Percentiles rank a stretch among this genome's conserved stretches.
phyloP scores from a whole-genome alignment of 768 basidiomycete genomes.

The Dioszegia hungarica region DNA sequence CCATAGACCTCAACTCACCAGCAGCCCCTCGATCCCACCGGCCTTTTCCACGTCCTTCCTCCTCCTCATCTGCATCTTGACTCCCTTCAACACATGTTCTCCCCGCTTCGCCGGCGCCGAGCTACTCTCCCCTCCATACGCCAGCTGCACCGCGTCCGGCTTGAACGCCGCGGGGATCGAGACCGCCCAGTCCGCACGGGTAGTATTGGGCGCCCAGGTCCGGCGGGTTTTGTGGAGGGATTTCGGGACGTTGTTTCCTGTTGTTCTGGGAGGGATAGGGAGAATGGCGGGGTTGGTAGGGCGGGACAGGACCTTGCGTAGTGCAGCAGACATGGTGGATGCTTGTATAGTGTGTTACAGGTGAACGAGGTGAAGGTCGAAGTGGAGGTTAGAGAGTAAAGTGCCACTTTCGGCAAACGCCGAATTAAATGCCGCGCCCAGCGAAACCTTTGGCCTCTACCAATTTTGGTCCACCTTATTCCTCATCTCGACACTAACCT shows the following conservation, averaged over 20 bases:
- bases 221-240: conserved; percentile 46
- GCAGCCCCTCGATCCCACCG: conserved; percentile 45
- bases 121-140: conserved; percentile 6
- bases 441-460: background rate
- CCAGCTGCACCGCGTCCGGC: background rate
- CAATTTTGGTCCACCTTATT: background rate
- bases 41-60: conserved; percentile 44
- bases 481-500: conserved; percentile 1
- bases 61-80: conserved; percentile 42
- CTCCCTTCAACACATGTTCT: conserved; percentile 26
- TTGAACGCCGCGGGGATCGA: conserved; percentile 4
- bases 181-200: conserved; percentile 33
- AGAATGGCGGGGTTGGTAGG: conserved; percentile 41
- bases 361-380: background rate
- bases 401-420: background rate
- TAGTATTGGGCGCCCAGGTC: conserved; percentile 39
- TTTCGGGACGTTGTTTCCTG: conserved; percentile 47
- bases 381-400: background rate
- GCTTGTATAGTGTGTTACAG: background rate
- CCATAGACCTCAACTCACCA: conserved; percentile 18
- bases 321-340: conserved; percentile 10
- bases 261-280: conserved; percentile 30
- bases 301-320: conserved; percentile 4
- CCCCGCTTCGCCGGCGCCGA: background rate
- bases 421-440: background rate